Evolutionary conservation across 1,139 yeast species (phyloP), one percentile per base, ranked within the genome.

Genomic region (Geotrichum siamense): DNA sequence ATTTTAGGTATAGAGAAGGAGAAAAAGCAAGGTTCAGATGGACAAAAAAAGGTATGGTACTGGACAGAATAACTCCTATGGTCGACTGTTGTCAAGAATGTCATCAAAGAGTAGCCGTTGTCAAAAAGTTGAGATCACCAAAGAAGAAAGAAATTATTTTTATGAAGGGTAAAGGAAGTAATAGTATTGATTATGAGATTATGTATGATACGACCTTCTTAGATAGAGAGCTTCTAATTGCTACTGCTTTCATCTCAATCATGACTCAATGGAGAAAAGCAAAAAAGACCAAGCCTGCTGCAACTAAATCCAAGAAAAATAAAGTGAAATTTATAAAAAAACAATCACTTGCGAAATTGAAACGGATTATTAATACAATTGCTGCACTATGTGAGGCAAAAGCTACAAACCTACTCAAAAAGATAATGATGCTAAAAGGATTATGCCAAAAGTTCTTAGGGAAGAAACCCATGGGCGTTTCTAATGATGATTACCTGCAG

Each of bases 211-310:
- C 45, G 3, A 13, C 44, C 6, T 38, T 34, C 2, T 37, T 51
- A 20, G 52, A 49, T 41, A 48, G 45, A 3, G 54, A 51, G 22
- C 39, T 51, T 8, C 40, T 51, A 12, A 39, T 51, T 21, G 38
- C 53, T 1, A 49, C 53, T 21, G 50, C 49, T n/a, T 46, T 49
- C 28, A 47, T 49, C n/a, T 48, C 53, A n/a, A 49, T 51, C 25
- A 39, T 51, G 52, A 49, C 49, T 10, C 51, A 44, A 22, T 51
- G 54, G 53, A 28, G 34, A 17, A 41, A 28, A 21, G 21, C 41
- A 2, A 40, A 36, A 23, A 38, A 39, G 28, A 27, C 28, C 35
- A 28, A 13, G 8, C 34, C 25, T 19, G 27, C 20, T 13, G 16
- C 23, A 31, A 15, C 31, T 15, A 12, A 8, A 9, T 31, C 41